phyloP scores from a whole-genome alignment of 2,329 filamentous ascomycete genomes.

The Stagonosporopsis cucurbitacearum region DNA sequence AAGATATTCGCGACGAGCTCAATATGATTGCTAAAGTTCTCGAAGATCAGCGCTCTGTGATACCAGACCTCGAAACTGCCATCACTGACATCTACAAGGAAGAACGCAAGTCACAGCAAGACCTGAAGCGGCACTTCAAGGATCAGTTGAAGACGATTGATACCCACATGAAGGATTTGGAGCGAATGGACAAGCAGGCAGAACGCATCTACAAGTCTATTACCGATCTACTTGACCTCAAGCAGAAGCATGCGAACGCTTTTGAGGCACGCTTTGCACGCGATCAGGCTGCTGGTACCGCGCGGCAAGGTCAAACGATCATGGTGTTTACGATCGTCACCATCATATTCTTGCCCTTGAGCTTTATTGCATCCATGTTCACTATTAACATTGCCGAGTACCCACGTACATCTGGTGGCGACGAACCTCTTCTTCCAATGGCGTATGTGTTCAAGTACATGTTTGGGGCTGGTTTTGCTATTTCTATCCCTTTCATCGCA shows the following conservation, averaged over 20 bases:
- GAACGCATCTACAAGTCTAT: constrained; percentile 65
- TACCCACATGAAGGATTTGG: constrained; percentile 65
- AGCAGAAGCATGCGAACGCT: constrained; percentile 73
- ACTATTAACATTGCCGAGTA: constrained; percentile 62
- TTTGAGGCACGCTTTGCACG: constrained; percentile 68
- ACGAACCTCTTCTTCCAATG: constrained; percentile 50
- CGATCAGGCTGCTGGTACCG: constrained; percentile 67
- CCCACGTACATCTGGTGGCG: constrained; percentile 41
- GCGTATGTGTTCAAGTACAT: constrained; percentile 62
- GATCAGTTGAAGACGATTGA: constrained; percentile 66
- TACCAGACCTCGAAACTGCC: constrained; percentile 56
- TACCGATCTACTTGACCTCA: constrained; percentile 69
- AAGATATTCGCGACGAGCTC: constrained; percentile 72
- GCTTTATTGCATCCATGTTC: constrained; percentile 63
- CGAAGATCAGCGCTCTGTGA: constrained; percentile 56
- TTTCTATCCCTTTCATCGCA: constrained; percentile 59
- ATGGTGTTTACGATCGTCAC: constrained; percentile 67
- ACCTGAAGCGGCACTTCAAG: constrained; percentile 61
- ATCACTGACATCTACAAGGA: constrained; percentile 50
- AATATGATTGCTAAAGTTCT: constrained; percentile 66
- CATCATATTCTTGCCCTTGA: constrained; percentile 63
- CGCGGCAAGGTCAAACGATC: constrained; percentile 62
- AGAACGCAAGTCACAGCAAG: constrained; percentile 49
- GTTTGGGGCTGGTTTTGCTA: constrained; percentile 62
- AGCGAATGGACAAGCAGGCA: constrained; percentile 69